Evolutionary conservation across 768 basidiomycete genomes (phyloP).

Genomic region (Pleurotus tuber-regium): DNA sequence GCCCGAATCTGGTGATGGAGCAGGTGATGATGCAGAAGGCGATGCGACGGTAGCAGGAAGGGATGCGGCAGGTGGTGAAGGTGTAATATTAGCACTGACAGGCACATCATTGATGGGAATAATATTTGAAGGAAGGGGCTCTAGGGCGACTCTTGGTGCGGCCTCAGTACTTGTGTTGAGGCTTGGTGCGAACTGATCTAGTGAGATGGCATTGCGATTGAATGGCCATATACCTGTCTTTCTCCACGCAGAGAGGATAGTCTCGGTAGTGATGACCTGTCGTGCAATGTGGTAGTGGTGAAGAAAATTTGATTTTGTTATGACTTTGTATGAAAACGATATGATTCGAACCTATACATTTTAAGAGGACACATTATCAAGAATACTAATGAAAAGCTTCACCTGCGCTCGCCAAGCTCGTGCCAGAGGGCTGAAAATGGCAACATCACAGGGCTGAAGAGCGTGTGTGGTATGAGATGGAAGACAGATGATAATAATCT

Average conservation of each 20-base stretch:
- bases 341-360: too few species aligned
- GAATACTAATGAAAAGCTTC: constrained; percentile 11
- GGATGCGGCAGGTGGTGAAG: too few species aligned
- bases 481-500: constrained; percentile 29
- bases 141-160: too few species aligned
- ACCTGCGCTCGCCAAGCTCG: constrained; percentile 23
- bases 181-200: constrained; percentile 24
- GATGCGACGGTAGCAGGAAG: too few species aligned
- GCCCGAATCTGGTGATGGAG: too few species aligned
- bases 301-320: too few species aligned
- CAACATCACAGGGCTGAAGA: constrained; percentile 41
- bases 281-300: constrained; percentile 15
- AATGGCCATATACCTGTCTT: constrained; percentile 25
- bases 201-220: constrained; percentile 22
- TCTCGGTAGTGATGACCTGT: constrained; percentile 14
- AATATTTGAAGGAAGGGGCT: too few species aligned
- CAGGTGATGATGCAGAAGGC: too few species aligned
- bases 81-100: too few species aligned
- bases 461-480: constrained; percentile 38
- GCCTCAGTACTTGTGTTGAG: neutral
- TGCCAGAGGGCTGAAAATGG: constrained; percentile 31
- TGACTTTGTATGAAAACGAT: too few species aligned
- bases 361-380: constrained; percentile 19
- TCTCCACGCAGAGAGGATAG: constrained; percentile 20
- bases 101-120: too few species aligned